Evolutionary conservation across 306 rosid genomes (phyloP), one percentile per base, ranked within the genome.

Genomic region (Astragalus membranaceus): DNA sequence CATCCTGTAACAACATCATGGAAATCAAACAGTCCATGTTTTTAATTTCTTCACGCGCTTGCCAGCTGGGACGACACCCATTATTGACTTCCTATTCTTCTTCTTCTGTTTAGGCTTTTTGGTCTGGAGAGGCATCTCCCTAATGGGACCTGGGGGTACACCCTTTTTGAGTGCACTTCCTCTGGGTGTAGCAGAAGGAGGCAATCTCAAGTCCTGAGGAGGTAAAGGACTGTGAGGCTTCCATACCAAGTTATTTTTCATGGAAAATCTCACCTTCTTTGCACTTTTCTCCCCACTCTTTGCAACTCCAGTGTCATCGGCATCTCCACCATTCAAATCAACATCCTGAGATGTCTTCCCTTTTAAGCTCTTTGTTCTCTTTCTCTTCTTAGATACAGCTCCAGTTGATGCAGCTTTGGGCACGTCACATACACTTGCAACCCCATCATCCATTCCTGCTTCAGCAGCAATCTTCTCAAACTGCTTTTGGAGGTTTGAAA

Each of bases 131-230:
- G 78, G 74, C 82, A 85, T 81, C 84, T 95, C 99, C 83, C 90
- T 77, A 55, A 95, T 76, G 72, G 99, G 99, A 69, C 99, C 99
- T 54, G 97, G 88, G 29, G 91, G 91, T 23, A 95, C 88, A 52
- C 99, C 99, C 89, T 91, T 86, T 85, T 95, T 95, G 49, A 95
- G 97, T 6, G 99, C 99, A 85, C 99, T 95, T 77, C 99, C 99
- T 83, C 97, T 85, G 20, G 99, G 99, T 12, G 97, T 89, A 47
- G 73, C 96, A 49, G 99, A 87, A 41, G 99, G 95, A 67, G 99
- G 99, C 69, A 95, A 50, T 61, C 99, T 89, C 86, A 95, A 73
- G 73, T 82, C 76, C 81, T 91, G 95, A 23, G 99, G 95, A 35
- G 99, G 99, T 71, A 95, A 82, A 57, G 99, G 99, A 80, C 35